Percentiles rank a stretch among this genome's conserved stretches.
These are phyloP conservation scores for Murraya koenigii DNA, from an alignment of 345 rosid species.

Conservation along the genomic window DNA sequence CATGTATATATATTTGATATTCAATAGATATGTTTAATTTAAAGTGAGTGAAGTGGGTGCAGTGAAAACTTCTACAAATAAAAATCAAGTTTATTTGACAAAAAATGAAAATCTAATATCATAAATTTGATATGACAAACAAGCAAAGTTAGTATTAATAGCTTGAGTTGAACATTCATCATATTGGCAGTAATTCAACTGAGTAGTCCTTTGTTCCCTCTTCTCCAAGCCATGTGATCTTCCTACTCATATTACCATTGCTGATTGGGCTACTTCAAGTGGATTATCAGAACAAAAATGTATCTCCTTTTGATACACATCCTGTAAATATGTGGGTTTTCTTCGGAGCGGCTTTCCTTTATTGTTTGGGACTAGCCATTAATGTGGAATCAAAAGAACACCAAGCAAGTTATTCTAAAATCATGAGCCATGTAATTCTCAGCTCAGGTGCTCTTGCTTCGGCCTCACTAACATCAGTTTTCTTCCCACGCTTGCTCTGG, in stretches of 20 bases:
- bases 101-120: no score
- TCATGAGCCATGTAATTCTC: not conserved
- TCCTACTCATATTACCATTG: not conserved
- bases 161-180: not conserved
- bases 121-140: no score
- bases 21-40: no score
- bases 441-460: not conserved
- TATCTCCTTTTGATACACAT: conserved; percentile 6
- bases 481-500: not conserved
- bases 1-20: no score
- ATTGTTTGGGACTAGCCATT: not conserved
- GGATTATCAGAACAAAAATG: conserved; percentile 1
- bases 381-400: not conserved
- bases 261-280: conserved; percentile 9
- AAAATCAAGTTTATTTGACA: no score
- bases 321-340: conserved; percentile 4
- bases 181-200: not conserved
- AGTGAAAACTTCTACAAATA: no score
- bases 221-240: not conserved
- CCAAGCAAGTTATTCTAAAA: not conserved
- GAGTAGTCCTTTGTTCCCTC: not conserved
- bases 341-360: not conserved
- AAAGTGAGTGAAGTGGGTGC: no score
- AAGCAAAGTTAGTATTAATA: no score
- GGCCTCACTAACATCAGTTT: not conserved